Conservation (phyloP, 2,329 filamentous ascomycete species). For the Aspergillus proliferans region DNA sequence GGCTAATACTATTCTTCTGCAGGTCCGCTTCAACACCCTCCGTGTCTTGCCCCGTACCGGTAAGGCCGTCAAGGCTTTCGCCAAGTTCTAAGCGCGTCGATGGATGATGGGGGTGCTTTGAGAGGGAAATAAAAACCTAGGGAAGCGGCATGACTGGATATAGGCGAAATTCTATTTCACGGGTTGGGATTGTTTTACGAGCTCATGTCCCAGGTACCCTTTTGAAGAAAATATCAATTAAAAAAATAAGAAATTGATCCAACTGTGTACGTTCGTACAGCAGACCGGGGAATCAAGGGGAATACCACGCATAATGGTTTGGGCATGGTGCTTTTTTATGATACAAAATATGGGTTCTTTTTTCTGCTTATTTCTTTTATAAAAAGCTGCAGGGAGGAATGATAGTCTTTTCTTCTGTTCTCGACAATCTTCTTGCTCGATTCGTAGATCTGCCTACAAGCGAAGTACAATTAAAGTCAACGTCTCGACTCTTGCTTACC, state of each 20-base stretch:
- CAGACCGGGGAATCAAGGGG: slow-evolving; percentile 8
- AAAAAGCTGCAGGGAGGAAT: not conserved
- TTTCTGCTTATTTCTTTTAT: slow-evolving; percentile 3
- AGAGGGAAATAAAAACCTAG: slow-evolving; percentile 27
- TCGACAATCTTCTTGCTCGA: too few relatives aligned
- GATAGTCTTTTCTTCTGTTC: too few relatives aligned
- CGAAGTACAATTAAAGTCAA: too few relatives aligned
- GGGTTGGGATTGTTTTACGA: slow-evolving; percentile 36
- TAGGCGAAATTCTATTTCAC: slow-evolving; percentile 27
- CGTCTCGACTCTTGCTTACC: too few relatives aligned
- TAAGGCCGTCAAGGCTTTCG: slow-evolving; percentile 96
- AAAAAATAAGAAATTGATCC: slow-evolving; percentile 35
- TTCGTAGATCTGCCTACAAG: too few relatives aligned
- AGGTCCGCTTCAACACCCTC: slow-evolving; percentile 99
- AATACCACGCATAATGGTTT: slow-evolving; percentile 10
- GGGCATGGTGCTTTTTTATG: slow-evolving; percentile 11
- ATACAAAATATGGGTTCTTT: slow-evolving; percentile 8
- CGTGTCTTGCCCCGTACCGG: slow-evolving; percentile 95
- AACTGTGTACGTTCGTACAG: slow-evolving; percentile 23
- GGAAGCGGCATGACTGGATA: slow-evolving; percentile 34
- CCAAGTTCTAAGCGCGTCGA: slow-evolving; percentile 76
- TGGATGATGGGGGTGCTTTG: slow-evolving; percentile 25
- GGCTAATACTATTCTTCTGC: slow-evolving; percentile 5
- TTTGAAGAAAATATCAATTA: slow-evolving; percentile 36
- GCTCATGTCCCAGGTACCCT: slow-evolving; percentile 38